A percentile compares a stretch with the other conserved stretches of the same genome.
phyloP scores from a whole-genome alignment of 1,284 basidiomycete species.

The Ceratobasidium papillatum region DNA sequence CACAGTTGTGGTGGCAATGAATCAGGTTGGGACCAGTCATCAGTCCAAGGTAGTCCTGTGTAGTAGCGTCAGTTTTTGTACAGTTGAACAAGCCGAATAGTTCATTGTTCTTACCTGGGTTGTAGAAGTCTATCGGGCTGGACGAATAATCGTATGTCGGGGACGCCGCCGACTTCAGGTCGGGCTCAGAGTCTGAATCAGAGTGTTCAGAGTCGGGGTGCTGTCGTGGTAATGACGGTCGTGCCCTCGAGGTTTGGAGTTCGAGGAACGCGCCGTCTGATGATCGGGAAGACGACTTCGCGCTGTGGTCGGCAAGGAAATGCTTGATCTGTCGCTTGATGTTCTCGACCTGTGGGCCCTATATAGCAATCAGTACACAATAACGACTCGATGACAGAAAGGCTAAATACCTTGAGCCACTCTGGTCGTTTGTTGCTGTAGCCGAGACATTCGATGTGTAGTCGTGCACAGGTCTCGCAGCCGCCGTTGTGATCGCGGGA shows the following conservation, averaged over 20 bases:
- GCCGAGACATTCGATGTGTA: constrained; percentile 83
- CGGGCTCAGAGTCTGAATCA: constrained; percentile 17
- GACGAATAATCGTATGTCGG: neutral
- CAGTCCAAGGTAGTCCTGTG: neutral
- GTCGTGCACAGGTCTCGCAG: constrained; percentile 78
- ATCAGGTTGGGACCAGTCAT: neutral
- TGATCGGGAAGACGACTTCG: constrained; percentile 19
- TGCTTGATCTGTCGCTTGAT: constrained; percentile 31
- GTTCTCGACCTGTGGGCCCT: constrained; percentile 17
- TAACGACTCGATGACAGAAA: neutral
- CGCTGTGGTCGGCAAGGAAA: constrained; percentile 25
- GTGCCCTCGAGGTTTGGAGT: neutral
- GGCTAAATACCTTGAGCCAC: constrained; percentile 43
- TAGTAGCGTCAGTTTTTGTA: neutral
- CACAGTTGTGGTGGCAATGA: neutral
- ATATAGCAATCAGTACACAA: neutral
- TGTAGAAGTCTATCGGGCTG: neutral
- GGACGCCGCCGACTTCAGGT: neutral
- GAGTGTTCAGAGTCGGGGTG: constrained; percentile 10
- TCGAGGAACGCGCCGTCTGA: constrained; percentile 6
- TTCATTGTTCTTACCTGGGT: neutral
- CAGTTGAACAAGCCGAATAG: neutral
- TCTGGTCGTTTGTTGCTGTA: constrained; percentile 75
- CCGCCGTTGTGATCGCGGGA: constrained; percentile 51
- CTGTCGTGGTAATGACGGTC: neutral